Evolutionary conservation across 352 stramenopile genomes (phyloP).

Genomic region (Phytophthora tentaculata): DNA sequence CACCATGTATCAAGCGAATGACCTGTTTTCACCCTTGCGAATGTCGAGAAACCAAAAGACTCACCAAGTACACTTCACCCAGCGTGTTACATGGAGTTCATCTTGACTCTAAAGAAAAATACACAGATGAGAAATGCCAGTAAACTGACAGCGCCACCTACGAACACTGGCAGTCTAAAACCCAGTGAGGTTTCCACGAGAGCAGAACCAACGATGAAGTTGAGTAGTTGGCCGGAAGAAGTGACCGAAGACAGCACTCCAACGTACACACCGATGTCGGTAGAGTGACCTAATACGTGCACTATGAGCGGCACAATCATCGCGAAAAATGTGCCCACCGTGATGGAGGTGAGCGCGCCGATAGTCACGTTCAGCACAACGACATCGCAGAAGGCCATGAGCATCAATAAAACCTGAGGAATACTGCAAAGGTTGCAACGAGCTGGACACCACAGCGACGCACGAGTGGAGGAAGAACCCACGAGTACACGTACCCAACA

Average conservation of each 20-base stretch:
- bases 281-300: constrained; percentile 44
- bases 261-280: constrained; percentile 56
- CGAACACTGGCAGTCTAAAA: constrained; percentile 47
- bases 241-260: constrained; percentile 64
- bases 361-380: constrained; percentile 42
- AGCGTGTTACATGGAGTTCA: constrained; percentile 48
- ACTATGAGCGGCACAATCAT: constrained; percentile 59
- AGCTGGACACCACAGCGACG: constrained; percentile 39
- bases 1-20: too few relatives aligned
- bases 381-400: constrained; percentile 48
- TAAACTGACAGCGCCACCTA: constrained; percentile 47
- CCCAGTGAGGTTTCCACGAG: constrained; percentile 51
- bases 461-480: constrained; percentile 51
- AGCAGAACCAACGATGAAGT: constrained; percentile 53
- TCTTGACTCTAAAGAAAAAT: constrained; percentile 49
- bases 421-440: constrained; percentile 38
- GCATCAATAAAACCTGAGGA: constrained; percentile 50
- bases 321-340: constrained; percentile 50
- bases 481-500: constrained; percentile 55
- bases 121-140: constrained; percentile 39
- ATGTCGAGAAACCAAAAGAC: too few relatives aligned
- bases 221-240: constrained; percentile 58
- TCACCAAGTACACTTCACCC: too few relatives aligned
- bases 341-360: constrained; percentile 50
- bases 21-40: too few relatives aligned